Evolutionary conservation across 2,329 filamentous ascomycete genomes (phyloP).

Genomic region (Ophiostoma perfectum): DNA sequence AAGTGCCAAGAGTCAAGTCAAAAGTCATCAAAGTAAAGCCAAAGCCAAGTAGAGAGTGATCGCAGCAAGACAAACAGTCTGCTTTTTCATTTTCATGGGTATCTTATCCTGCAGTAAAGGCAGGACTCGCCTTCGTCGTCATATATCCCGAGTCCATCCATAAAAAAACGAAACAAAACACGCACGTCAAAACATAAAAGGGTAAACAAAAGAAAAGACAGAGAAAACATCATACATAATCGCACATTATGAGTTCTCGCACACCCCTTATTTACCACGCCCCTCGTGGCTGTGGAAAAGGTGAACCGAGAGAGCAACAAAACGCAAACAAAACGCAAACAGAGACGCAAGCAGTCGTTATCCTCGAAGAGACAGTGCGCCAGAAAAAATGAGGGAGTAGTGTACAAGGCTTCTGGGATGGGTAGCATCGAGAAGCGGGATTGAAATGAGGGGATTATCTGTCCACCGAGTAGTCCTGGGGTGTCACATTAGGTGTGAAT

Average conservation of each 20-base stretch:
- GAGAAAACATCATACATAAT: neutral
- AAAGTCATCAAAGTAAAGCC: neutral
- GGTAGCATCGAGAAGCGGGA: neutral
- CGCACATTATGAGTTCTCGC: neutral
- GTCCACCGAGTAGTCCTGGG: conserved; percentile 36
- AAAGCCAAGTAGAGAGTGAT: neutral
- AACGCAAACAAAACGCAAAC: neutral
- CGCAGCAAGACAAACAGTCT: neutral
- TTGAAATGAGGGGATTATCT: neutral
- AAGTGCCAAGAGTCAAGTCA: neutral
- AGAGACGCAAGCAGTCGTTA: neutral
- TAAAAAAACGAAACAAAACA: neutral
- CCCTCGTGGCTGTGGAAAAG: neutral
- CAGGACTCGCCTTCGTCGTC: conserved; percentile 2
- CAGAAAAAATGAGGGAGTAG: neutral
- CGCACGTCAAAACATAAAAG: neutral
- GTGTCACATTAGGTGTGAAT: conserved; percentile 44
- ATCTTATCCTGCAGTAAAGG: neutral
- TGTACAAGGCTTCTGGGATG: conserved; percentile 1
- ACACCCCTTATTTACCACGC: neutral
- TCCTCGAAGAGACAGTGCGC: neutral
- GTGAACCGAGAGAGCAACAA: neutral
- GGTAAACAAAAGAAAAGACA: neutral
- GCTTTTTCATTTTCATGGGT: conserved; percentile 11
- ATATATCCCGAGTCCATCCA: neutral